Conservation (phyloP, 2,329 filamentous ascomycete species). For the Microsporum canis region DNA sequence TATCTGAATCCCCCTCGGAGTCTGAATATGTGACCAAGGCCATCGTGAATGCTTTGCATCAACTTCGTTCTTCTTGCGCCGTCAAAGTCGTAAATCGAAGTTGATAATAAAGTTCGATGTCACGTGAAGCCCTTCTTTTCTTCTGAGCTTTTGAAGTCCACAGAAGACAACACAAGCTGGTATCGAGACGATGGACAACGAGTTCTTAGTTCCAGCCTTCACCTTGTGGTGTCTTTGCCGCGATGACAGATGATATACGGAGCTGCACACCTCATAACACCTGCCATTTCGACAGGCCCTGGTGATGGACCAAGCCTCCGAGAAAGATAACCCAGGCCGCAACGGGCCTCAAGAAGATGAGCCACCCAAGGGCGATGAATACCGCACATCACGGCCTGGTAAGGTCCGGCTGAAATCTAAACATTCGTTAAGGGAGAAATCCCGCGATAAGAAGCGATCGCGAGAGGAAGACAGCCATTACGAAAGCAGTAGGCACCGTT, state of each 20-base stretch:
- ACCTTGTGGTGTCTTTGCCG: background rate
- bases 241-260: background rate
- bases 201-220: background rate
- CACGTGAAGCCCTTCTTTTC: background rate
- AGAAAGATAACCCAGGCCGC: background rate
- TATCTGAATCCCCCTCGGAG: conserved; percentile 50
- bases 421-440: background rate
- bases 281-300: background rate
- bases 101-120: background rate
- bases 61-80: background rate
- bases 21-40: conserved; percentile 74
- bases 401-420: conserved; percentile 29
- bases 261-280: background rate
- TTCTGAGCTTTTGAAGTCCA: background rate
- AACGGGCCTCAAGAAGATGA: background rate
- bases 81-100: background rate
- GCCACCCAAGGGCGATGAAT: conserved; percentile 10
- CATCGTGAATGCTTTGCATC: conserved; percentile 39
- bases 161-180: background rate
- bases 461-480: conserved; percentile 11
- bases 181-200: background rate
- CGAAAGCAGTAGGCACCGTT: conserved; percentile 15
- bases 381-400: conserved; percentile 13
- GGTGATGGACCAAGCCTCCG: background rate
- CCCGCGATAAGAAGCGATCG: background rate